Base-by-base conservation (phyloP, 441 rosid genomes). In the Erodium texanum region DNA sequence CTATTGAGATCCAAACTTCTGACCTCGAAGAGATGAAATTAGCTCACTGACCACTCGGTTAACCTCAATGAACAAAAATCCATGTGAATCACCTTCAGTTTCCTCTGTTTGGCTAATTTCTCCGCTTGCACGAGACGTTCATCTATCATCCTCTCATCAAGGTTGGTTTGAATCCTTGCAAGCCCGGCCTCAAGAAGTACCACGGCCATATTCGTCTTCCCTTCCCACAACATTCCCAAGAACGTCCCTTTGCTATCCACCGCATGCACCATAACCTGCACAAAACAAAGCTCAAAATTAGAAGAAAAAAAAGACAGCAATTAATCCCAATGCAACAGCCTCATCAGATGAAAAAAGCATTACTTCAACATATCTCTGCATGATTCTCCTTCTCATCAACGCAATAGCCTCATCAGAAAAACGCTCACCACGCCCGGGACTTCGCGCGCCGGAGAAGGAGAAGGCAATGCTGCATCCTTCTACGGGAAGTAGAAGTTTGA, bases 181-280 rank as follows among this genome's bases (percentile, higher is more conserved):
- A 54, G 61, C 18, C 61, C 61, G 2, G 61, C 61, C 12, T 54
- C 61, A 1, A 54, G 61, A 54, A 54, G 61, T 19, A 19, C 23
- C 61, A 54, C 9, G 61, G 61, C 61, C 11, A 54, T 19, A 12
- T 54, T 54, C 3, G 61, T 18, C 11, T 19, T 54, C 61, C 61
- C 61, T 19, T 54, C 61, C 61, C 24, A 18, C 10, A 54, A 18
- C 23, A 18, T 18, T 7, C 61, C 61, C 10, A 54, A 7, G 61
- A 54, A 54, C 10, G 61, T 54, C 23, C 61, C 61, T 54, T 19
- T 54, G 61, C 22, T 54, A 54, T 54, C 61, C 7, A 54, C 61
- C 10, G 61, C 61, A 10, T 54, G 61, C 22, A 54, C 61, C 22
- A 18, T 9, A 54, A 54, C 61, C 24, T 19, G 24, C 22, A 27